A percentile compares a stretch with the other conserved stretches of the same genome.
Conservation (phyloP, 2,329 filamentous ascomycete genomes). For the Colletotrichum tropicale region DNA sequence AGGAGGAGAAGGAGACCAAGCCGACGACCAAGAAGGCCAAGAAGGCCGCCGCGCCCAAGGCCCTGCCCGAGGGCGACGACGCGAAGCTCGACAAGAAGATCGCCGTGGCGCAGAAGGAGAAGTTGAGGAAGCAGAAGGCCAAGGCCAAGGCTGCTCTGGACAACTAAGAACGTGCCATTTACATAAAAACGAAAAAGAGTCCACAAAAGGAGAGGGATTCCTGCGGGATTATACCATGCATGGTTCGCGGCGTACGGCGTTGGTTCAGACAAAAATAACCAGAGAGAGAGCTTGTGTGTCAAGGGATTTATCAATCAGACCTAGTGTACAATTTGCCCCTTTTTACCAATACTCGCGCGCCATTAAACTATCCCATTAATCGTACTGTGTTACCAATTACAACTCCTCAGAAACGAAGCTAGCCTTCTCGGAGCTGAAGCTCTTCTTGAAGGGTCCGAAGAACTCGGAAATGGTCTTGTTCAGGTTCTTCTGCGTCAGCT, state of each 20-base stretch:
- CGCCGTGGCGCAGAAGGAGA: slow-evolving; percentile 57
- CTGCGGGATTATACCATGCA: slow-evolving; percentile 23
- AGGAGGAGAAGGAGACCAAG: slow-evolving; percentile 35
- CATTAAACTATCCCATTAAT: not conserved
- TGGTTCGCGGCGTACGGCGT: slow-evolving; percentile 24
- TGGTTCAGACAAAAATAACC: slow-evolving; percentile 17
- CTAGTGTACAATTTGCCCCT: slow-evolving; percentile 18
- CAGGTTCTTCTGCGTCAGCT: slow-evolving; percentile 70
- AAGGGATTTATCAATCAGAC: slow-evolving; percentile 2
- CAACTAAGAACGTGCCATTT: slow-evolving; percentile 31
- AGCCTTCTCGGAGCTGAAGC: slow-evolving; percentile 30
- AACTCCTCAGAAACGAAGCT: slow-evolving; percentile 38
- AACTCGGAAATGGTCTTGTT: slow-evolving; percentile 69
- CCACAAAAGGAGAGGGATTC: not conserved
- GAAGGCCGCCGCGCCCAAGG: slow-evolving; percentile 21
- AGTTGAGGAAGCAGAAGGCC: slow-evolving; percentile 64
- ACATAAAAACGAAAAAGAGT: not conserved
- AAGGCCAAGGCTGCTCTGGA: slow-evolving; percentile 57
- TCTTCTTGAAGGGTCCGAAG: slow-evolving; percentile 59
- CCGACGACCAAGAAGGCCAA: slow-evolving; percentile 45
- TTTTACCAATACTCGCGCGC: not conserved
- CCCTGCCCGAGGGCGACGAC: slow-evolving; percentile 50
- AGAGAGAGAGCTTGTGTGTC: slow-evolving; percentile 2
- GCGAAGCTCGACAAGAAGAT: slow-evolving; percentile 62
- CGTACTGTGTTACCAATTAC: slow-evolving; percentile 25